Evolutionary conservation across 805 yeast genomes (phyloP).

Genomic region (Kluyveromyces wickerhamii): DNA sequence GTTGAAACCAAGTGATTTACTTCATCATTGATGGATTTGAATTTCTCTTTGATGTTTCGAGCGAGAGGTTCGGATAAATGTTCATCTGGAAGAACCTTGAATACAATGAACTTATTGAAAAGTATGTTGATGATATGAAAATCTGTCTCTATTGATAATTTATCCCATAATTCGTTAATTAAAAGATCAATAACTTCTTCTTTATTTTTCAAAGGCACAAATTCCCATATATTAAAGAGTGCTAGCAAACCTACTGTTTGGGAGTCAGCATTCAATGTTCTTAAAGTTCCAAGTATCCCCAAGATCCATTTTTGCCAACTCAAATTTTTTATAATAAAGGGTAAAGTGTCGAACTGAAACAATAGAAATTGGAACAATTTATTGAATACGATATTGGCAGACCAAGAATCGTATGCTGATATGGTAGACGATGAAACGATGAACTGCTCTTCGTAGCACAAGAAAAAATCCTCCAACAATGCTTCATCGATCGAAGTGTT

Average conservation of each 20-base stretch:
- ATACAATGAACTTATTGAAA: conserved; percentile 8
- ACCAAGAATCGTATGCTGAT: conserved; percentile 22
- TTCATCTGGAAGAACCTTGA: conserved; percentile 6
- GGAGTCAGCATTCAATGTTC: conserved; percentile 19
- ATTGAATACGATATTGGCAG: conserved; percentile 24
- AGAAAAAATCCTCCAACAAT: conserved; percentile 9
- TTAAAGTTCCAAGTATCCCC: conserved; percentile 21
- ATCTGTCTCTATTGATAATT: conserved; percentile 14
- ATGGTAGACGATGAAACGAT: conserved; percentile 15
- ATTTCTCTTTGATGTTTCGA: conserved; percentile 6
- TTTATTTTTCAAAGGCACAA: conserved; percentile 12
- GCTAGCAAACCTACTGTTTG: conserved; percentile 20
- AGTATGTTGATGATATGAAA: conserved; percentile 10
- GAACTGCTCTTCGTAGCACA: conserved; percentile 19
- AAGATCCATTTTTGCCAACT: conserved; percentile 23
- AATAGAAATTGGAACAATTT: conserved; percentile 19
- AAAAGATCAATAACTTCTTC: conserved; percentile 8
- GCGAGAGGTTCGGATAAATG: conserved; percentile 2
- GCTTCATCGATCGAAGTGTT: conserved; percentile 5
- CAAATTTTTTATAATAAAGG: conserved; percentile 10
- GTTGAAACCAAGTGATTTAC: not conserved
- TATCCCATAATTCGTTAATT: conserved; percentile 13
- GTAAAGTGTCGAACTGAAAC: conserved; percentile 14
- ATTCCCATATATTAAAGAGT: conserved; percentile 25
- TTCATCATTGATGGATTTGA: conserved; percentile 2